phyloP scores from a whole-genome alignment of 495 filamentous ascomycete genomes.

The Thermothielavioides terrestris region DNA sequence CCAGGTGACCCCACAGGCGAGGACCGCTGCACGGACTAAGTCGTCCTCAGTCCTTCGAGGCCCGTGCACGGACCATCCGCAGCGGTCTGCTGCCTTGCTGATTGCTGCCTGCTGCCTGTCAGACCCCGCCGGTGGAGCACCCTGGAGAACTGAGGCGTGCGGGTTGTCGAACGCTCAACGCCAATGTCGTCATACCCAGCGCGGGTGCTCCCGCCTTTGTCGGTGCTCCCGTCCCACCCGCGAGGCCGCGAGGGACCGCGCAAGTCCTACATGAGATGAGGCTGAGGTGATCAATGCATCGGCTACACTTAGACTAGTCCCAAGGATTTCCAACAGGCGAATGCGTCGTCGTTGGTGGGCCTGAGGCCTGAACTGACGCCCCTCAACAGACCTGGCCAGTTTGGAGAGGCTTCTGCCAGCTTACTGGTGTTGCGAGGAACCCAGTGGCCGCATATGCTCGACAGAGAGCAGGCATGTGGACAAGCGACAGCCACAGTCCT shows the following conservation, averaged over 20 bases:
- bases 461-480: neutral
- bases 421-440: too few species aligned
- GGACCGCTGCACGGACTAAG: conserved; percentile 7
- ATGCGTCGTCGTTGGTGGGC: too few species aligned
- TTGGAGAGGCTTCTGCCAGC: too few species aligned
- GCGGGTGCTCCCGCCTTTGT: neutral
- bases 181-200: conserved; percentile 8
- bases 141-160: conserved; percentile 2
- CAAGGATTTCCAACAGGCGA: neutral
- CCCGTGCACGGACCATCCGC: conserved; percentile 9
- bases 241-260: neutral
- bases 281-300: neutral
- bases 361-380: too few species aligned
- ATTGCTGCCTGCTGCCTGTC: too few species aligned
- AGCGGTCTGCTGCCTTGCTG: too few species aligned
- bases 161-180: neutral
- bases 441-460: neutral
- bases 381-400: too few species aligned
- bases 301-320: neutral
- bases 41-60: neutral
- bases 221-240: neutral
- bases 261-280: neutral
- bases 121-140: neutral
- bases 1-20: neutral
- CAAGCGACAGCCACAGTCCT: conserved; percentile 4